phyloP scores from a whole-genome alignment of 2,329 filamentous ascomycete species.

The Xylaria sp. region DNA sequence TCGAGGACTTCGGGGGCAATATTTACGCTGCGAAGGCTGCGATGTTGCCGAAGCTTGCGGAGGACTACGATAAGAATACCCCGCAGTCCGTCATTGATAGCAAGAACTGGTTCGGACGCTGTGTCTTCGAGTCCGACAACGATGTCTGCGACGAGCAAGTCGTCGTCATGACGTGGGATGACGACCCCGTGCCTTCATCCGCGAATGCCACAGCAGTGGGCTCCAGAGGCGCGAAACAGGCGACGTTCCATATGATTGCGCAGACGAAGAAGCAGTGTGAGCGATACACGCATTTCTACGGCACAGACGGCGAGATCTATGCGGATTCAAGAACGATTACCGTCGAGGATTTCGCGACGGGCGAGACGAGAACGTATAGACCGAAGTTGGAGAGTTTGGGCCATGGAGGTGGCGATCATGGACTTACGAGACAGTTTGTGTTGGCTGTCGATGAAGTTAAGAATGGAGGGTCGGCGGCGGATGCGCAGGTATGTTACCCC shows the following conservation, averaged over 20 bases:
- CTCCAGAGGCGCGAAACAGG: conserved; percentile 69
- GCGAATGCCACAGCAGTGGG: conserved; percentile 17
- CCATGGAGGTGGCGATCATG: conserved; percentile 72
- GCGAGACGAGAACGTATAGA: conserved; percentile 49
- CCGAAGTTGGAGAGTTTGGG: conserved; percentile 56
- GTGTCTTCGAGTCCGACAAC: conserved; percentile 90
- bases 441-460: conserved; percentile 75
- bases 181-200: conserved; percentile 46
- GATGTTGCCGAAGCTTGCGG: conserved; percentile 34
- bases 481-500: conserved; percentile 52
- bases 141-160: conserved; percentile 90
- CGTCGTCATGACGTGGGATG: conserved; percentile 83
- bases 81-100: conserved; percentile 43
- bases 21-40: conserved; percentile 37
- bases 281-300: conserved; percentile 79
- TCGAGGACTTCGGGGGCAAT: conserved; percentile 64
- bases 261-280: conserved; percentile 84
- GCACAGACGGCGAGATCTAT: conserved; percentile 76
- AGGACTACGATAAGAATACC: conserved; percentile 50
- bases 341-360: conserved; percentile 65
- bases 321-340: conserved; percentile 76
- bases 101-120: conserved; percentile 82
- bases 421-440: conserved; percentile 77
- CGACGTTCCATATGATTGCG: conserved; percentile 89
- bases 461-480: conserved; percentile 58